Evolutionary conservation across 371 early-diverging fungal genomes (phyloP), one percentile per base, ranked within the genome.

Genomic region (Saksenaea vasiformis): DNA sequence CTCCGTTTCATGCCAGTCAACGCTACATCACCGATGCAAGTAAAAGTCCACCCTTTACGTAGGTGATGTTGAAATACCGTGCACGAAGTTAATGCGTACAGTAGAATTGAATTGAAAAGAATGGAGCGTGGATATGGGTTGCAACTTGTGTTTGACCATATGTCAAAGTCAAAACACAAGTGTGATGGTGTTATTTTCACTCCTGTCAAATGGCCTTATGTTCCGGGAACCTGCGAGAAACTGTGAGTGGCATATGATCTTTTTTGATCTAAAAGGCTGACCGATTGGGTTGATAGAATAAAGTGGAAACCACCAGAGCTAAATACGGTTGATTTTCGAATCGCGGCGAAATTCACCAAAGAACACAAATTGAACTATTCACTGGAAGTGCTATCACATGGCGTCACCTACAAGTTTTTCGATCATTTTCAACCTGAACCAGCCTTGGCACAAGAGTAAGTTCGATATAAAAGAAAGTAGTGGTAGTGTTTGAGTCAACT

Each of bases 291-390:
- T 37, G 15, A 4, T 78, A 92, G 93, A 65, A 71, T 95, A 13
- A 95, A 96, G 71, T 97, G 97, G 97, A 96, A 95, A 71, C 94
- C 96, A 24, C 85, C 90, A 2, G 88, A 91, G 11, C 80, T 89
- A 47, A 93, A 91, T 66, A 91, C 95, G 2, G 91, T 92, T 13
- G 93, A 95, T 73, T 96, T 97, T 67, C 79, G 82, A 57, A 84
- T 90, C 39, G 71, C 80, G 26, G 85, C 85, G 7, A 74, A 70
- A 2, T 75, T 74, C 70, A 88, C 83, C 64, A 87, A 79, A 60
- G 89, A 91, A 36, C 82, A 85, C 36, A 90, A 91, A 59, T 87
- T 88, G 0, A 74, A 85, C 19, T 91, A 90, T 65, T 74, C 83
- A 3, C 71, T 89, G 17, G 79, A 83, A 53, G 81, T 87, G 26